Evolutionary conservation across 371 early-diverging fungal species (phyloP).

Genomic region (Apophysomyces ossiformis): DNA sequence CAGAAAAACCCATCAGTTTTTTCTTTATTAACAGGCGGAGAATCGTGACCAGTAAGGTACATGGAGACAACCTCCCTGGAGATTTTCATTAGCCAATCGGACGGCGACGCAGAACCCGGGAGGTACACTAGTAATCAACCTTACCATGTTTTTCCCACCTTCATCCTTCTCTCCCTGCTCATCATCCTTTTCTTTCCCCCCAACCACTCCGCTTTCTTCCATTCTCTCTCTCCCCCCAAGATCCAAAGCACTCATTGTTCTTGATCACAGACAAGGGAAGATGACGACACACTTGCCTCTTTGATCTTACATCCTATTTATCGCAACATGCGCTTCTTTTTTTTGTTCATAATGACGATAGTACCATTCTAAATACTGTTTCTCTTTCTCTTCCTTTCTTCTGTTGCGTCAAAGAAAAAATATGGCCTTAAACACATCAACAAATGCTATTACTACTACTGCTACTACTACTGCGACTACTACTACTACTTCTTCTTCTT

Average conservation of each 20-base stretch:
- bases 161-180: neutral
- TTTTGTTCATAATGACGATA: too few relatives aligned
- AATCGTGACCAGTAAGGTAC: conserved; percentile 10
- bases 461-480: neutral
- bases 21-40: neutral
- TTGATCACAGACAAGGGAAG: conserved; percentile 9
- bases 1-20: neutral
- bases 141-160: neutral
- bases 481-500: neutral
- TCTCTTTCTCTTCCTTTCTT: neutral
- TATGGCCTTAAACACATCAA: too few relatives aligned
- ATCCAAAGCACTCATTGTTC: conserved; percentile 12
- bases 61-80: conserved; percentile 8
- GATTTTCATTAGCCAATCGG: conserved; percentile 28
- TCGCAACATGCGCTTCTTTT: too few relatives aligned
- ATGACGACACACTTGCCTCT: too few relatives aligned
- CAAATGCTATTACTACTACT: neutral
- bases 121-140: conserved; percentile 6
- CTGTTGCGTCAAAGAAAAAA: neutral
- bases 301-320: too few relatives aligned
- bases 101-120: conserved; percentile 28
- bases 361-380: too few relatives aligned
- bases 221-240: neutral
- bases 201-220: neutral
- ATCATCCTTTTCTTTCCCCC: neutral